These are phyloP conservation scores for Hypoxylon intermedium DNA, from an alignment of 495 filamentous ascomycete genomes.

Conservation along the genomic window DNA sequence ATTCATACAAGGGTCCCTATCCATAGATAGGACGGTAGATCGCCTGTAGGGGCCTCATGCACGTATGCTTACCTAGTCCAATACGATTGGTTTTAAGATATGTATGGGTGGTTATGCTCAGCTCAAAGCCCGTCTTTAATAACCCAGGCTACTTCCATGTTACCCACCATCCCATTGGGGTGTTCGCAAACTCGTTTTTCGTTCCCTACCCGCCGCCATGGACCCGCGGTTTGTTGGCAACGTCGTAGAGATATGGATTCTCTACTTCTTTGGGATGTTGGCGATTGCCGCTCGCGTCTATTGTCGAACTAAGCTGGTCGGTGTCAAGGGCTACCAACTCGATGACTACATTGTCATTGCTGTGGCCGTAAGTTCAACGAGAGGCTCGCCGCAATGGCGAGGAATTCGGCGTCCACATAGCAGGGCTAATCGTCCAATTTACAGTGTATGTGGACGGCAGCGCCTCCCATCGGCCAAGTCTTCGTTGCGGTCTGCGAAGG, in stretches of 20 bases:
- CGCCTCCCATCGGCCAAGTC: constrained; percentile 10
- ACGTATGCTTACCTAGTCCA: neutral
- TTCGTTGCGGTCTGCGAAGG: constrained; percentile 23
- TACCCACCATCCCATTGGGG: constrained; percentile 1
- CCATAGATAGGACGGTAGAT: neutral
- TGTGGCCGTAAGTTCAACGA: constrained; percentile 5
- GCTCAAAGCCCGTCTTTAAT: neutral
- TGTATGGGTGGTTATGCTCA: neutral
- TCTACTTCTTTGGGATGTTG: constrained; percentile 7
- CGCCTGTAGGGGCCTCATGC: constrained; percentile 4
- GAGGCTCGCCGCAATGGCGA: neutral
- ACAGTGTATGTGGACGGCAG: constrained; percentile 23
- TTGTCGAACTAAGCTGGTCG: constrained; percentile 10
- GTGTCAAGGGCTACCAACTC: constrained; percentile 8
- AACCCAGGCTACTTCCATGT: constrained; percentile 4
- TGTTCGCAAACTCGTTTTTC: neutral
- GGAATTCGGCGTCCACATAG: neutral
- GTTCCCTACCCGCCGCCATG: constrained; percentile 6
- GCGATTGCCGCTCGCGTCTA: constrained; percentile 10
- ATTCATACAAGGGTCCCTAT: neutral
- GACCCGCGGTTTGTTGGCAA: constrained; percentile 4
- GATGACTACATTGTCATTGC: constrained; percentile 18
- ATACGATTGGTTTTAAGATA: neutral
- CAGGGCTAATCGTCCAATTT: neutral
- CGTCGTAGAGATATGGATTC: constrained; percentile 18